Evolutionary conservation across 768 basidiomycete species (phyloP), one percentile per base, ranked within the genome.

Genomic region (Gymnopilus dilepis): DNA sequence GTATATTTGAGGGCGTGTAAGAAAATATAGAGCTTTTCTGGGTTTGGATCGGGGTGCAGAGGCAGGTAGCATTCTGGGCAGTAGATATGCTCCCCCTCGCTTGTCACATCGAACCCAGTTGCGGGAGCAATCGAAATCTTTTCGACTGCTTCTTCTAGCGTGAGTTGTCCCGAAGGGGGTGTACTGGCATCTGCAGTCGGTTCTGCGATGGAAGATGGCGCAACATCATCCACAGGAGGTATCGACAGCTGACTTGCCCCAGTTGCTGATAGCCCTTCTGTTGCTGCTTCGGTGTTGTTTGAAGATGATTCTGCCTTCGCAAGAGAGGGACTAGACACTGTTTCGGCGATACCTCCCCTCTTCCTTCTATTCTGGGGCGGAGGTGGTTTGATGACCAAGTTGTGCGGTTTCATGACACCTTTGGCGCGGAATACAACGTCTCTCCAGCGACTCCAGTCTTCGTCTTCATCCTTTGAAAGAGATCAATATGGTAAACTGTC

Each of bases 1-100:
- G 88, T 91, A 74, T 95, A 98, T 67, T 84, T 84, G 70, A 92
- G 74, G 26, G 97, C 96, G 69, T 99, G 97, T 70, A 99, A 76
- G 76, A 96, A 99, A 66, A 99, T 99, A 76, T 94, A 98, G 59
- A 99, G 79, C 62, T 87, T 87, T 72, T 95, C 94, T 2, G 96
- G 95, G 69, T 86, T 87, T 1, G 97, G 97, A 75, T 99, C 97
- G 11, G 95, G 94, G 59, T 95, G 89, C 24, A 98, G 76, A 15
- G 97, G 97, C 47, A 97, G 80, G 74, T 92, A 98, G 72, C 97
- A 99, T 70, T 94, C 92, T 1, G 85, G 80, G 72, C 97, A 99
- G 76, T 94, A 97, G 19, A 82, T 69, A 57, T 80, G 78, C 38
- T 83, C 80, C 13, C 72, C 71, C 53, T 78, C 69, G 40, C 76